Base-by-base conservation (phyloP, 306 rosid genomes). In the Leucaena leucocephala region DNA sequence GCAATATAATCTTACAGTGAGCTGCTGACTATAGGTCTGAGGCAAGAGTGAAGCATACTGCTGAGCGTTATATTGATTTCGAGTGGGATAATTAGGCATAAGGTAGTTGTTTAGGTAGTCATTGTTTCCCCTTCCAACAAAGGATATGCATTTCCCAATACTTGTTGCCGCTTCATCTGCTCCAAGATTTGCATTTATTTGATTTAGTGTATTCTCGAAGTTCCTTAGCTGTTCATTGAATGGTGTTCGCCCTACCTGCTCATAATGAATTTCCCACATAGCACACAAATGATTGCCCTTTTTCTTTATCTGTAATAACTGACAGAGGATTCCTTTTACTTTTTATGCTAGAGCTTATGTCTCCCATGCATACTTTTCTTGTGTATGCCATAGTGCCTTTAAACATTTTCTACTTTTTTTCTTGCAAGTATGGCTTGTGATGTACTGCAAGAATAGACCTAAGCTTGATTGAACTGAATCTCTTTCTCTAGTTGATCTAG, bases 61-160 rank as follows among this genome's bases (percentile, higher is more conserved):
- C 44, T 67, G 87, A 42, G 76, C 90, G 63, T 91, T 90, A 69
- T 88, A 95, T 69, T 95, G 97, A 67, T 74, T 84, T 52, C 88
- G 75, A 7, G 98, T 95, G 13, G 86, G 78, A 68, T 89, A 92
- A 68, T 95, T 95, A 49, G 98, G 98, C 98, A 95, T 95, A 21
- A 95, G 98, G 74, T 91, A 92, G 73, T 92, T 95, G 84, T 95
- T 95, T 2, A 95, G 86, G 85, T 95, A 95, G 88, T 92, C 98
- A 77, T 95, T 92, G 91, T 94, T 91, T 9, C 98, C 98, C 97
- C 92, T 92, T 83, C 96, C 98, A 34, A 95, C 89, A 71, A 91
- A 95, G 87, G 91, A 92, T 16, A 94, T 76, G 81, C 94, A 89
- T 22, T 69, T 76, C 38, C 84, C 86, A 57, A 90, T 87, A 0